A percentile compares a stretch with the other conserved stretches of the same genome.
Conservation (phyloP, 164 flowering plant species). For the Macadamia tetraphylla region DNA sequence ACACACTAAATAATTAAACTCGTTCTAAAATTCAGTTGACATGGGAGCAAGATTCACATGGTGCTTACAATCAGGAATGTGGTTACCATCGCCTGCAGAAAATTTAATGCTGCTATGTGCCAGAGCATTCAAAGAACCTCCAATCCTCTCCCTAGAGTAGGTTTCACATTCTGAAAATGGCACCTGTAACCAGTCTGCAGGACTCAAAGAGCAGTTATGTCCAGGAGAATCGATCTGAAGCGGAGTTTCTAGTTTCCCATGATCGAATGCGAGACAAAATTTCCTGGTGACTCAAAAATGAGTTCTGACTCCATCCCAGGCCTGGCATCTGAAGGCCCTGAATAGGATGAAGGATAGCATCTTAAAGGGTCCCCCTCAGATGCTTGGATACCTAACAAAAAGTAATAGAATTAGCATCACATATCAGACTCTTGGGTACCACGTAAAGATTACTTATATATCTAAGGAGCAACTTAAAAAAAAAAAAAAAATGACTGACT, state of each 20-base stretch:
- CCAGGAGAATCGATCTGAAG: slow-evolving; percentile 21
- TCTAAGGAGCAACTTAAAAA: too few relatives aligned
- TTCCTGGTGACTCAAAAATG: slow-evolving; percentile 4
- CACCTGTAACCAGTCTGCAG: slow-evolving; percentile 22
- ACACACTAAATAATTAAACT: background rate
- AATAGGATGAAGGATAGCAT: background rate
- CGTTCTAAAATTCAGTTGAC: slow-evolving; percentile 12
- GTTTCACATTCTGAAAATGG: slow-evolving; percentile 16
- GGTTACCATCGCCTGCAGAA: slow-evolving; percentile 18
- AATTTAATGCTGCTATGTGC: slow-evolving; percentile 6
- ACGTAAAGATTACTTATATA: too few relatives aligned
- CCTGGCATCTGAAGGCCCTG: slow-evolving; percentile 10
- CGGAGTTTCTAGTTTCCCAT: slow-evolving; percentile 15
- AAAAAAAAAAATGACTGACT: background rate
- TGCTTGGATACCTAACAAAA: slow-evolving; percentile 13
- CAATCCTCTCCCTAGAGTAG: slow-evolving; percentile 17
- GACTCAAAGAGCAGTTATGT: slow-evolving; percentile 21
- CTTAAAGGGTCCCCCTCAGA: slow-evolving; percentile 4
- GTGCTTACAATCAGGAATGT: slow-evolving; percentile 14
- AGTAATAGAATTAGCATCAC: background rate
- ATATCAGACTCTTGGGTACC: too few relatives aligned
- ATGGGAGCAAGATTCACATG: slow-evolving; percentile 5
- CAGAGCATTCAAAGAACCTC: slow-evolving; percentile 10
- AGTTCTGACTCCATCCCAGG: slow-evolving; percentile 2
- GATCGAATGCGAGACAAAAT: slow-evolving; percentile 8